Evolutionary conservation across 306 rosid genomes (phyloP), one percentile per base, ranked within the genome.

Genomic region (Herpetospermum pedunculosum): DNA sequence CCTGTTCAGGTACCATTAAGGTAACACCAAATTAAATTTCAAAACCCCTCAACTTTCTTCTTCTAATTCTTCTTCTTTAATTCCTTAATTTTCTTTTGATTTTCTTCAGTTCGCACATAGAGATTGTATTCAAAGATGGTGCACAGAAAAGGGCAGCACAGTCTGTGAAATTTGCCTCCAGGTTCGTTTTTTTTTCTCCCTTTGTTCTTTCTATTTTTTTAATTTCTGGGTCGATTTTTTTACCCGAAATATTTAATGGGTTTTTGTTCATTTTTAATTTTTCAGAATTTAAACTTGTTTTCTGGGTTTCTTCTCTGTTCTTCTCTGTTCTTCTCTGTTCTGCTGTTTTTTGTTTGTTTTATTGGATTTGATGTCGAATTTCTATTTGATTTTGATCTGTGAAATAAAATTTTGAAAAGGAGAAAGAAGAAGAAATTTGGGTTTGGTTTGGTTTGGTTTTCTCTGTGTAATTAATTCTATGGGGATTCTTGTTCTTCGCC

Each of bases 101-200:
- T 37, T 4, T 4, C 8, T 38, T 34, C 85, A 95, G 99, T 95
- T 88, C 73, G 99, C 99, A 13, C 99, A 95, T 69, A 87, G 99
- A 83, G 97, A 89, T 85, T 95, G 99, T 76, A 85, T 95, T 83
- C 99, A 95, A 81, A 89, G 92, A 76, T 95, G 99, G 99, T 95
- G 99, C 73, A 73, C 83, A 79, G 99, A 95, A 81, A 95, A 95
- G 72, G 96, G 97, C 80, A 87, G 80, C 60, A 91, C 92, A 25
- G 85, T 65, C 16, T 95, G 99, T 74, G 99, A 95, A 87, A 84
- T 95, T 49, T 95, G 99, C 77, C 99, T 95, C 65, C 97, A 89
- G 96, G 99, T 95, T 53, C 63, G 53, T 19, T 65, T 70, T 11
- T 6, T 37, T 16, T 63, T 0, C 25, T 4, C 1, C 1, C 10